These are phyloP conservation scores for Alternaria sp. DNA, from an alignment of 2,329 filamentous ascomycete genomes.

Conservation along the genomic window DNA sequence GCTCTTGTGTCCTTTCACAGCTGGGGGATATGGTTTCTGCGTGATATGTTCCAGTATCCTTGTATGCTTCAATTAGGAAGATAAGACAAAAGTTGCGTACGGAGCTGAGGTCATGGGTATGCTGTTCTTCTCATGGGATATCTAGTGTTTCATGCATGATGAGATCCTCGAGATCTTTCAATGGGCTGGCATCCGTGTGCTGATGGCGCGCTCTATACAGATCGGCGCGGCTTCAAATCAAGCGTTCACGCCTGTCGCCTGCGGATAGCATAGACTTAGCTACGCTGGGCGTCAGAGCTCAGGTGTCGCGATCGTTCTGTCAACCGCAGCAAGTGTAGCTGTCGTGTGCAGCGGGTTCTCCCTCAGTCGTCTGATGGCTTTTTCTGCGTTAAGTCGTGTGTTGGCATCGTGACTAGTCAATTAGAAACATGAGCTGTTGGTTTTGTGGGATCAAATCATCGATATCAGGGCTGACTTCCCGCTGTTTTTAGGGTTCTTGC, in stretches of 20 bases:
- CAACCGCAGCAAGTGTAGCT: neutral
- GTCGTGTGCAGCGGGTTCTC: neutral
- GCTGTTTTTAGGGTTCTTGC: neutral
- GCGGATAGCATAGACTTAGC: neutral
- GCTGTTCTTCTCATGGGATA: no score
- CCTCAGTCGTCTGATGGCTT: neutral
- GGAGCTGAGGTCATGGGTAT: no score
- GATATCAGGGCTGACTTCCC: neutral
- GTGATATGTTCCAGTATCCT: neutral
- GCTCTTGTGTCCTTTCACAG: neutral
- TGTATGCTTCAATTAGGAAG: neutral
- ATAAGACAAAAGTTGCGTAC: neutral
- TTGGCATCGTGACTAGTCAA: neutral
- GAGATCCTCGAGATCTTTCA: no score
- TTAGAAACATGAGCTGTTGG: neutral
- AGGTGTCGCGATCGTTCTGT: neutral
- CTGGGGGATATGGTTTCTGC: neutral
- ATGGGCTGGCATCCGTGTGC: rapidly evolving
- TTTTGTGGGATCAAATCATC: rapidly evolving
- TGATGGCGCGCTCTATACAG: no score
- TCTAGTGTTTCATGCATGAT: no score
- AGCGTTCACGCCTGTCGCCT: neutral
- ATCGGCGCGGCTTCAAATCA: no score
- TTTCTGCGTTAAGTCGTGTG: neutral
- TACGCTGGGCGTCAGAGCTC: neutral